phyloP scores from a whole-genome alignment of 257 asterid genomes.

The Solanum appendiculatum region DNA sequence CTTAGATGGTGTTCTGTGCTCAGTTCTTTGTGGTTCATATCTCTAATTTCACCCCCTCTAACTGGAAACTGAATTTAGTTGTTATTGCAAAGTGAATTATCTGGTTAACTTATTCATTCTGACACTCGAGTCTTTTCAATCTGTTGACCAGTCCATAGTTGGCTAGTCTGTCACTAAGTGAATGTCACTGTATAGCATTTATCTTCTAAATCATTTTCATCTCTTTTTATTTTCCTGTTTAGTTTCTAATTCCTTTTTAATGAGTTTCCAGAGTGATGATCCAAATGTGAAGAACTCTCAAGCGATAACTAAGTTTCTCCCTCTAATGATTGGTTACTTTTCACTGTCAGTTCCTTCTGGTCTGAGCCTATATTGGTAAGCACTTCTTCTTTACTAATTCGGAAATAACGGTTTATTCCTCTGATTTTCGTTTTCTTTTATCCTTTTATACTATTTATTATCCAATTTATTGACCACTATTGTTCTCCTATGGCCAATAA shows the following conservation, averaged over 20 bases:
- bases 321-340: conserved; percentile 91
- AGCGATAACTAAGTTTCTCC: conserved; percentile 77
- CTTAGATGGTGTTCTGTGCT: not conserved
- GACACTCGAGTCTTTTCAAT: not conserved
- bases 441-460: not conserved
- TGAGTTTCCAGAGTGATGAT: conserved; percentile 67
- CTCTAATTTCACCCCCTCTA: not conserved
- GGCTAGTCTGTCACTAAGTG: not conserved
- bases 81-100: not conserved
- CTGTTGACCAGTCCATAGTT: not conserved
- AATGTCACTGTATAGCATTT: not conserved
- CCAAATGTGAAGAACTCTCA: conserved; percentile 81
- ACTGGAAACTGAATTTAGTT: not conserved
- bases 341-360: conserved; percentile 97
- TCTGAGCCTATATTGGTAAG: conserved; percentile 91
- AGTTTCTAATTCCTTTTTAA: not conserved
- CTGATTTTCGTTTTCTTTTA: not conserved
- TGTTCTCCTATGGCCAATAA: not conserved
- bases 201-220: not conserved
- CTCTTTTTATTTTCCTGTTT: not conserved
- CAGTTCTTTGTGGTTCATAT: not conserved
- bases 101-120: not conserved
- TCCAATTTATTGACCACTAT: not conserved
- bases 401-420: not conserved
- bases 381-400: not conserved